A percentile compares a stretch with the other conserved stretches of the same genome.
These are phyloP conservation scores for Adansonia madagascariensis DNA, from an alignment of 441 rosid species.

Conservation along the genomic window DNA sequence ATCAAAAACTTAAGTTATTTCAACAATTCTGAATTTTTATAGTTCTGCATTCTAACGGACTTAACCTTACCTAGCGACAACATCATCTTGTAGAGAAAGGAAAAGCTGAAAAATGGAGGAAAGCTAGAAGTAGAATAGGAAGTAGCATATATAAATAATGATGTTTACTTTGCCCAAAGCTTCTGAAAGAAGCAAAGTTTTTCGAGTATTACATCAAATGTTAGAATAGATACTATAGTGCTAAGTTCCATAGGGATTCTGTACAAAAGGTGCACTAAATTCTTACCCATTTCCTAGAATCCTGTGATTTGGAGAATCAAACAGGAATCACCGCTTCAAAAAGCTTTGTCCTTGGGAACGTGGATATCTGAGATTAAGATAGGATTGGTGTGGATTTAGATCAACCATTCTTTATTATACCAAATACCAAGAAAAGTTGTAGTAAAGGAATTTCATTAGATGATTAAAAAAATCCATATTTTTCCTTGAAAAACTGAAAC, in stretches of 20 bases:
- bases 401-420: conserved; percentile 25
- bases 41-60: background rate
- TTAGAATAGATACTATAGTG: conserved; percentile 15
- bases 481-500: conserved; percentile 35
- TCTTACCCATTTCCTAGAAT: conserved; percentile 45
- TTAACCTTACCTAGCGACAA: background rate
- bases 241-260: conserved; percentile 24
- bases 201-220: background rate
- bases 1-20: background rate
- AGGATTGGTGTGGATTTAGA: conserved; percentile 35
- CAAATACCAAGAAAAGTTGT: conserved; percentile 32
- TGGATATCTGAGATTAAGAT: conserved; percentile 28
- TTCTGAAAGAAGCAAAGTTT: background rate
- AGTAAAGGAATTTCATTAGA: background rate
- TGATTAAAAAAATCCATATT: conserved; percentile 3
- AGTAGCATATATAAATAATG: background rate
- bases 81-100: background rate
- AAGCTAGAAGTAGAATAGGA: background rate
- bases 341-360: conserved; percentile 31
- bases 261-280: conserved; percentile 6
- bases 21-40: background rate
- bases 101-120: conserved; percentile 5
- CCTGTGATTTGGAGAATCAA: conserved; percentile 29
- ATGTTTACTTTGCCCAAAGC: background rate
- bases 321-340: conserved; percentile 29